These are phyloP conservation scores for Mucor ambiguus DNA, from an alignment of 371 early-diverging fungal species.

Conservation along the genomic window DNA sequence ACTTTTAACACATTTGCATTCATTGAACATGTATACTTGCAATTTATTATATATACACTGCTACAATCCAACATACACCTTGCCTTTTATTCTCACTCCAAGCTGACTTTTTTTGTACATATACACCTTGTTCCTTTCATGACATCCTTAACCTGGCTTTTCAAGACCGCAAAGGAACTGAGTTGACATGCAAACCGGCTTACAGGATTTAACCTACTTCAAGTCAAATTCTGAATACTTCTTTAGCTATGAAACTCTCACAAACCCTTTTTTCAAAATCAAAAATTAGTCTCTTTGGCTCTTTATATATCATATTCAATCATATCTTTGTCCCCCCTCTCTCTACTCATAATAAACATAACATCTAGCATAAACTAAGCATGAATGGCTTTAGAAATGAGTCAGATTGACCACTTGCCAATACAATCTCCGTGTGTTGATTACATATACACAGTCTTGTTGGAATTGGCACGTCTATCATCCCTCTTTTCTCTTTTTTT, in stretches of 20 bases:
- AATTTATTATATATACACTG: neutral
- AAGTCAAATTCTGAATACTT: neutral
- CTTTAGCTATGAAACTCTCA: neutral
- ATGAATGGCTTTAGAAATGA: slow-evolving; percentile 6
- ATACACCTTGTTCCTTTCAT: neutral
- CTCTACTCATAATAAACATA: neutral
- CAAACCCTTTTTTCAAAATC: neutral
- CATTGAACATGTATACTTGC: too few species aligned
- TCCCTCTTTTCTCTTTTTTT: neutral
- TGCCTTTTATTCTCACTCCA: neutral
- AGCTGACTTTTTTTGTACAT: neutral
- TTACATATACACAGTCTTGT: neutral
- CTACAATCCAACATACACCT: neutral
- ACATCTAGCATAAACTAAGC: neutral
- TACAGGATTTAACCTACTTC: neutral
- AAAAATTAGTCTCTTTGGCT: neutral
- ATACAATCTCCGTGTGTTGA: slow-evolving; percentile 9
- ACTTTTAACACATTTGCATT: neutral
- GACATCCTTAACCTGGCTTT: neutral
- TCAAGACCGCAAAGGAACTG: neutral
- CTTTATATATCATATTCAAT: neutral
- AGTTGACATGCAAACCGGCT: neutral
- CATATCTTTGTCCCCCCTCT: neutral
- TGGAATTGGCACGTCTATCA: neutral
- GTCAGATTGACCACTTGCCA: slow-evolving; percentile 15